Evolutionary conservation across 1,139 yeast genomes (phyloP).

Genomic region (Geotrichum phurueaensis): DNA sequence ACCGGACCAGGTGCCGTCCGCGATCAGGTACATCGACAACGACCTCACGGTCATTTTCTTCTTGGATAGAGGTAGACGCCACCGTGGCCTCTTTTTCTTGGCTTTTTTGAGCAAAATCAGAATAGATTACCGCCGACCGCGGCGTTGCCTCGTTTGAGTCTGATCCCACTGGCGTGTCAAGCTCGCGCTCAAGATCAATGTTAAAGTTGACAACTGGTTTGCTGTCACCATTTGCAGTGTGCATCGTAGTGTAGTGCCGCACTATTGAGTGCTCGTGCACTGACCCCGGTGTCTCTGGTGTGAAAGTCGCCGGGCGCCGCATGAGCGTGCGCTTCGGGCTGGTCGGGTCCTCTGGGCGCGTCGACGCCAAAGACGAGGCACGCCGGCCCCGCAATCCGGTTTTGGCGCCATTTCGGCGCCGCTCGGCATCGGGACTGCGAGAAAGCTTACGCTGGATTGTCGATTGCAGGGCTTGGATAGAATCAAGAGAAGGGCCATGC

Average conservation of each 20-base stretch:
- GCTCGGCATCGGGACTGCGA: neutral
- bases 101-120: neutral
- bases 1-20: neutral
- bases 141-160: neutral
- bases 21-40: neutral
- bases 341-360: neutral
- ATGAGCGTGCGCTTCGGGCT: neutral
- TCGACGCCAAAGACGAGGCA: neutral
- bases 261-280: neutral
- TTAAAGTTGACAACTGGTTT: neutral
- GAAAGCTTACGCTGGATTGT: constrained; percentile 18
- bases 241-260: neutral
- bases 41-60: neutral
- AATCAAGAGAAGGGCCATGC: constrained; percentile 11
- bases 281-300: neutral
- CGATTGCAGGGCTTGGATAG: constrained; percentile 17
- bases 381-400: neutral
- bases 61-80: neutral
- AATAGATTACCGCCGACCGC: neutral
- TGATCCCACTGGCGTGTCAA: neutral
- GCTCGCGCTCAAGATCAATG: neutral
- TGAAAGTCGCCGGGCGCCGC: neutral
- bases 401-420: neutral
- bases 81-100: neutral
- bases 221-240: neutral